Evolutionary conservation across 768 basidiomycete species (phyloP), one percentile per base, ranked within the genome.

Genomic region (Hygrophorus pudorinus): DNA sequence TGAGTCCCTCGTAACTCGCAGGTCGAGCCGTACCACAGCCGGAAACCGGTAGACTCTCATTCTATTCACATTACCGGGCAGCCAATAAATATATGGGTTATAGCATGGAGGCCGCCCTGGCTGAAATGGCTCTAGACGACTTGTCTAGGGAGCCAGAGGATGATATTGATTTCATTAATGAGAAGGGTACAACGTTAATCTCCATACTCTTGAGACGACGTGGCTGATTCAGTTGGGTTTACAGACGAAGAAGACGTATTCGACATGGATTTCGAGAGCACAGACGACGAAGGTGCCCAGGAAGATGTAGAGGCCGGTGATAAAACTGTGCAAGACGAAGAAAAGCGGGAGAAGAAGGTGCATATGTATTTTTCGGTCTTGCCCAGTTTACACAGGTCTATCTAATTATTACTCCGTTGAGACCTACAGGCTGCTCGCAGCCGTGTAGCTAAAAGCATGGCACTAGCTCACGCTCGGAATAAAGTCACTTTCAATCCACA

Each of bases 241-340:
- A 38, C 54, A 87, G 88, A 85, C 41, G 88, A 92, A 58, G 79
- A 85, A 51, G 87, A 90, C 54, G 58, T 81, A 6, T 86, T 88
- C 47, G 86, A 73, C 51, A 85, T 83, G 8, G 88, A 91, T 58
- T 91, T 92, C 54, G 84, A 79, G 49, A 85, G 82, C 51, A 90
- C 88, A 0, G 88, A 90, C 46, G 86, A 86, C 33, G 80, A 80
- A 47, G 69, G 73, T 30, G 69, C 61, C 1, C 71, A 73, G n/a
- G 71, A 73, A 18, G 74, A 72, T 9, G 64, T 66, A 13, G 75
- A 75, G 4, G 68, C 64, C 4, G 80, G 66, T 0, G 86, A 89
- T 53, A 70, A 62, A 33, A 64, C 62, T n/a, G 65, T 73, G 3
- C 59, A 65, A 28, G 78, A 81, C 8, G 84, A 85, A 51, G 82